Evolutionary conservation across 352 stramenopile genomes (phyloP), one percentile per base, ranked within the genome.

Genomic region (Pythium sp.): DNA sequence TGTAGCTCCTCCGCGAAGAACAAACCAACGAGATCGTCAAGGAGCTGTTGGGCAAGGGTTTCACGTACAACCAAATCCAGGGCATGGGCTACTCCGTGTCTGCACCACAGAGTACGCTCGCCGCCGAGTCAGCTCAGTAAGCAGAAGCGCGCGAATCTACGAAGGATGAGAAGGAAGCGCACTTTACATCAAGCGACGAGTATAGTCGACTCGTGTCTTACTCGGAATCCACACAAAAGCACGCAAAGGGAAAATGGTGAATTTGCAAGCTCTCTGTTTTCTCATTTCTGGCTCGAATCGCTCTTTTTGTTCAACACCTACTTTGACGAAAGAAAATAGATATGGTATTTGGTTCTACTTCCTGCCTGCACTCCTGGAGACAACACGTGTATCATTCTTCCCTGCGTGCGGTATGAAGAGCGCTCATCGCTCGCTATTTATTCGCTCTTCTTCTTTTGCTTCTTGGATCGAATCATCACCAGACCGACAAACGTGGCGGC

Each of bases 401-500:
- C 18, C 18, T 22, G 43, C 41, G 2, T 15, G 15, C 41, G 20
- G 41, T 18, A 51, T 22, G 43, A 51, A 22, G 18, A 51, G 60
- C 34, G 41, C 15, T 38, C 9, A 9, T 34, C 1, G 22, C n/a
- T n/a, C 20, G 0, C 30, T 51, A 7, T 55, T 34, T 68, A 57
- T 20, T 60, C 62, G 30, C 34, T 58, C 28, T 69, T 67, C 62
- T 90, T 90, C 76, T 94, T 91, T 46, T 90, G 84, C 69, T 79
- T 87, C 66, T 93, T 89, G 64, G 87, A 91, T 55, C 86, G 89
- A 72, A 97, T 94, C 87, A 97, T 95, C 49, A 96, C 91, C 56
- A 96, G 76, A 6, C 89, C 91, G 32, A 97, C 92, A 61, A 97
- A 97, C 1, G 87, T 93, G 9, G 86, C 87, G 41, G 89, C 85